Evolutionary conservation across 257 asterid genomes (phyloP), one percentile per base, ranked within the genome.

Genomic region (Lithospermum erythrorhizon): DNA sequence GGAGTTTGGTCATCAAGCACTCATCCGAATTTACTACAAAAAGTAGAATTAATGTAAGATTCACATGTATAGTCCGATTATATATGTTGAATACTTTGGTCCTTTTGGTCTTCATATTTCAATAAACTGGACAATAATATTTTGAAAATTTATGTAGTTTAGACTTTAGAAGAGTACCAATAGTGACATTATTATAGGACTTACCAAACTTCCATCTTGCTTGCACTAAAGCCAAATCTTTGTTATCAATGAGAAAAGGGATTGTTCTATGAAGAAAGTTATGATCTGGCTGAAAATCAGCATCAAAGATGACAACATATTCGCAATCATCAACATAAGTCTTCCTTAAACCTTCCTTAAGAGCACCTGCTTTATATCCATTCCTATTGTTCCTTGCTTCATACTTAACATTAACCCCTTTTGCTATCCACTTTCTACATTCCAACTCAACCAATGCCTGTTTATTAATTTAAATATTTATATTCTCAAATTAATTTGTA

Each of bases 161-260:
- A 32, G 1, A 32, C 45, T 2, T 10, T 6, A 32, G 11, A 32
- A 32, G 45, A 32, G 11, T 58, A 41, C n/a, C n/a, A n/a, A n/a
- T n/a, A n/a, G n/a, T n/a, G n/a, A n/a, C n/a, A n/a, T n/a, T n/a
- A n/a, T n/a, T n/a, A n/a, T n/a, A 35, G 62, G 55, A 61, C 80
- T 72, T 77, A 87, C 97, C 97, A 66, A 90, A 90, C 83, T 78
- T 87, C 97, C 97, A 90, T 76, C 97, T 83, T 29, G 97, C 97
- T 73, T 90, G 96, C 73, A 90, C 97, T 84, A 90, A 74, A 54
- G 82, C 97, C 79, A 90, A 52, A 61, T 90, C 89, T 61, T 96
- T 90, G 81, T 84, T 85, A 32, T 80, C 78, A 20, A 87, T 74
- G 51, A 89, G 85, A 69, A 78, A 89, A 23, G 95, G 97, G 61